phyloP scores from a whole-genome alignment of 371 early-diverging fungal species.

The Mortierella sp. region DNA sequence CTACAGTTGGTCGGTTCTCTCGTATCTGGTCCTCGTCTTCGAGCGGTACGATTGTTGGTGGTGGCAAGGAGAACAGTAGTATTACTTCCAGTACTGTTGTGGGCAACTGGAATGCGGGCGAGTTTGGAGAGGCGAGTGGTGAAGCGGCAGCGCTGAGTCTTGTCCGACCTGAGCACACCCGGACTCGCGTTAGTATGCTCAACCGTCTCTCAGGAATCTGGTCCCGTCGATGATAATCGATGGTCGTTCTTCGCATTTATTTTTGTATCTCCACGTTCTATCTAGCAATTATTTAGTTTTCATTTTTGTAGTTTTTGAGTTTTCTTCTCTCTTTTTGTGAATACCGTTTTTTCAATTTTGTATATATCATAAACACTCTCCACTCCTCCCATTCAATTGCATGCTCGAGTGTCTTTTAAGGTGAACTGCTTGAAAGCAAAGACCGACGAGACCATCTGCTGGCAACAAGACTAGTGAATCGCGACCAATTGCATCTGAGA shows the following conservation, averaged over 20 bases:
- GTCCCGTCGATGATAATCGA: slow-evolving; percentile 27
- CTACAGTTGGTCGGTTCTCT: slow-evolving; percentile 37
- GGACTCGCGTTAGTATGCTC: slow-evolving; percentile 29
- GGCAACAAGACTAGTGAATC: too few species aligned
- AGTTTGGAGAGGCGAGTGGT: slow-evolving; percentile 42
- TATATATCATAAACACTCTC: neutral
- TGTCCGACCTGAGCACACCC: slow-evolving; percentile 16
- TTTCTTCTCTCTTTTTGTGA: neutral
- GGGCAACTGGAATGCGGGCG: slow-evolving; percentile 31
- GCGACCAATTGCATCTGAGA: too few species aligned
- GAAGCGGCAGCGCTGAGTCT: slow-evolving; percentile 27
- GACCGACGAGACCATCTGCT: neutral
- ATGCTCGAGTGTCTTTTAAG: neutral
- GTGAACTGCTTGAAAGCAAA: neutral
- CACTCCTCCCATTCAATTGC: neutral
- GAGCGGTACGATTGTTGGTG: neutral
- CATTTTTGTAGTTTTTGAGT: neutral
- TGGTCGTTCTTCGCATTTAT: neutral
- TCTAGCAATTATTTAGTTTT: too few species aligned
- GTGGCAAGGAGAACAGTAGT: slow-evolving; percentile 16
- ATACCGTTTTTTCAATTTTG: slow-evolving; percentile 4
- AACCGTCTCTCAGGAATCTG: slow-evolving; percentile 51
- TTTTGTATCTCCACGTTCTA: neutral
- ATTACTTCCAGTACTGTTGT: slow-evolving; percentile 1
- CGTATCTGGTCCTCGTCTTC: slow-evolving; percentile 30